Percentiles rank a stretch among this genome's conserved stretches.
These are phyloP conservation scores for Kockiozyma suomiensis DNA, from an alignment of 805 yeast species.

Conservation along the genomic window DNA sequence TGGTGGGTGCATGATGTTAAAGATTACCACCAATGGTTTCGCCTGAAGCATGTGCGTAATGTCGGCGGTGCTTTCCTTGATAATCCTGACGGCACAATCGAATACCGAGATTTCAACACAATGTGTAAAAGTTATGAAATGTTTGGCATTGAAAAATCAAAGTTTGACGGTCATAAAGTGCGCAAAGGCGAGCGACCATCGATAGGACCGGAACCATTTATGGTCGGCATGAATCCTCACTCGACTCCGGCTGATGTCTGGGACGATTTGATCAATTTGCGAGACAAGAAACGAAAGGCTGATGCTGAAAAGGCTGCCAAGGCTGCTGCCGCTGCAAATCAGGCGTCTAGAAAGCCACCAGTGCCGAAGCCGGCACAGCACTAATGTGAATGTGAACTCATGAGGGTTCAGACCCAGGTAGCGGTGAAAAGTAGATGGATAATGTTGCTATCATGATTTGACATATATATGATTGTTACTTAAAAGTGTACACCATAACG, in stretches of 20 bases:
- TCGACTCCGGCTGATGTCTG: slow-evolving; percentile 13
- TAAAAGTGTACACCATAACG: too few relatives aligned
- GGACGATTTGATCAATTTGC: slow-evolving; percentile 1
- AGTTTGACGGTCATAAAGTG: slow-evolving; percentile 5
- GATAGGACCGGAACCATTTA: slow-evolving; percentile 15
- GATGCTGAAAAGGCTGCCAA: not conserved
- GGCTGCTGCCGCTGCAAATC: not conserved
- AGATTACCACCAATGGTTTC: not conserved
- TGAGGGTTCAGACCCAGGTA: too few relatives aligned
- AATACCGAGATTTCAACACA: not conserved
- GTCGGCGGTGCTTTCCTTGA: slow-evolving; percentile 15
- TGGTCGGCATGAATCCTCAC: slow-evolving; percentile 15
- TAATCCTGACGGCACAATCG: not conserved
- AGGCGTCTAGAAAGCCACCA: not conserved
- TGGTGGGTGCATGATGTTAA: slow-evolving; percentile 19
- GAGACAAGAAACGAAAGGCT: slow-evolving; percentile 1
- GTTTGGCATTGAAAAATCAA: not conserved
- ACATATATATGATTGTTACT: too few relatives aligned
- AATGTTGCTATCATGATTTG: too few relatives aligned
- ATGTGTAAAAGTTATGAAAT: slow-evolving; percentile 13
- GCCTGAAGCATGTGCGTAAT: slow-evolving; percentile 9
- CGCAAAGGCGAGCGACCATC: slow-evolving; percentile 8
- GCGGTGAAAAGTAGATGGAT: too few relatives aligned
- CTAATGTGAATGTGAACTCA: too few relatives aligned
- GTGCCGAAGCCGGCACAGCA: not conserved